Percentiles rank a stretch among this genome's conserved stretches.
These are phyloP conservation scores for Lindgomyces ingoldianus DNA, from an alignment of 495 filamentous ascomycete species.

Conservation along the genomic window DNA sequence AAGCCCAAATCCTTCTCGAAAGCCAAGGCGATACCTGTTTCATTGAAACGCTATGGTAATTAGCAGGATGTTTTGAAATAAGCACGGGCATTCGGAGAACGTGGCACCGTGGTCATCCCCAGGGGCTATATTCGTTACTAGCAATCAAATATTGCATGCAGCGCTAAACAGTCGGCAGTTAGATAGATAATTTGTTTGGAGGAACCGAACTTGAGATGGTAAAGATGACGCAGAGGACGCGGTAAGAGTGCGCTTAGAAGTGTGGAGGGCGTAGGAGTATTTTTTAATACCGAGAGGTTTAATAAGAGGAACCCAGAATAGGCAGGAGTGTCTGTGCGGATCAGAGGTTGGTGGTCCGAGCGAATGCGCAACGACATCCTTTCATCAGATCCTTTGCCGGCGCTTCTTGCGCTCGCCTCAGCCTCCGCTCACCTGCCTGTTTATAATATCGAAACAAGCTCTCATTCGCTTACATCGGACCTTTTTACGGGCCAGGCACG, in stretches of 20 bases:
- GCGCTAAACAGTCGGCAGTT: slow-evolving; percentile 14
- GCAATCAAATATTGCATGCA: not conserved
- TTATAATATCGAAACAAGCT: not conserved
- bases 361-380: slow-evolving; percentile 2
- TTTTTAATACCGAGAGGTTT: not conserved
- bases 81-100: slow-evolving; percentile 6
- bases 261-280: not conserved
- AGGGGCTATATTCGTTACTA: slow-evolving; percentile 4
- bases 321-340: slow-evolving; percentile 1
- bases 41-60: not conserved
- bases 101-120: not conserved
- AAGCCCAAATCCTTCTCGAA: not conserved
- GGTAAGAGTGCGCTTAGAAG: not conserved
- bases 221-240: not conserved
- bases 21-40: not conserved
- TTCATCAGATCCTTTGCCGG: slow-evolving; percentile 11
- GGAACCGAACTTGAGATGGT: not conserved
- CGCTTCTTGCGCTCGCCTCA: slow-evolving; percentile 3
- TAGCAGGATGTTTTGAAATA: not conserved
- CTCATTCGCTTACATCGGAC: slow-evolving; percentile 4
- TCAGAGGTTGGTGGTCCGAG: not conserved
- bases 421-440: slow-evolving; percentile 22
- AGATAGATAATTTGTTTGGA: not conserved
- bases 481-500: not conserved
- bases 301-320: not conserved